Evolutionary conservation across 1,284 basidiomycete genomes (phyloP).

Genomic region (Kalmanozyma brasiliensis): DNA sequence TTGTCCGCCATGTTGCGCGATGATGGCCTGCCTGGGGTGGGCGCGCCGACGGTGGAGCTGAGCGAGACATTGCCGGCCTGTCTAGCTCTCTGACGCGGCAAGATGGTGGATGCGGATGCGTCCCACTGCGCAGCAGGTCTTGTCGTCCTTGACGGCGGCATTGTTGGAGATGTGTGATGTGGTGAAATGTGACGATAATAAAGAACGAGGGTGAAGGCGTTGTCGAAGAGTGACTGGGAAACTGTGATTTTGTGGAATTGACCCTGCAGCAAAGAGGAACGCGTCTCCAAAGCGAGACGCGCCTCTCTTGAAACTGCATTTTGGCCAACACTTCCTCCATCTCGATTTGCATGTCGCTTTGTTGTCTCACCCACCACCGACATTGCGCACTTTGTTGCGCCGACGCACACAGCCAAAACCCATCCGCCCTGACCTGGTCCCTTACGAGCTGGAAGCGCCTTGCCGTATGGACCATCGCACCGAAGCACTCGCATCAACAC

Average conservation of each 20-base stretch:
- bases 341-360: background rate
- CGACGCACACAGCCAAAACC: no score
- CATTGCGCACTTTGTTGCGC: background rate
- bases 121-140: conserved; percentile 11
- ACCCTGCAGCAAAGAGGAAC: conserved; percentile 1
- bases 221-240: background rate
- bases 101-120: conserved; percentile 10
- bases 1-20: conserved; percentile 4
- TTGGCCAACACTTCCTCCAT: conserved; percentile 1
- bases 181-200: background rate
- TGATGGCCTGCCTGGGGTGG: conserved; percentile 16
- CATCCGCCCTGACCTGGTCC: no score
- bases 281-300: conserved; percentile 5
- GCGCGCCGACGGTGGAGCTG: conserved; percentile 32
- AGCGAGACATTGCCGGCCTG: conserved; percentile 30
- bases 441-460: no score
- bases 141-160: conserved; percentile 4
- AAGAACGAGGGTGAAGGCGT: background rate
- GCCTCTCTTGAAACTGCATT: background rate
- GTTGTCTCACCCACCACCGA: background rate
- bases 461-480: no score
- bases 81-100: conserved; percentile 9
- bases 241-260: background rate
- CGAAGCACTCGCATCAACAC: background rate
- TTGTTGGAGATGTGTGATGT: background rate